phyloP scores from a whole-genome alignment of 1,284 basidiomycete genomes.

The Bondarzewia mesenterica region DNA sequence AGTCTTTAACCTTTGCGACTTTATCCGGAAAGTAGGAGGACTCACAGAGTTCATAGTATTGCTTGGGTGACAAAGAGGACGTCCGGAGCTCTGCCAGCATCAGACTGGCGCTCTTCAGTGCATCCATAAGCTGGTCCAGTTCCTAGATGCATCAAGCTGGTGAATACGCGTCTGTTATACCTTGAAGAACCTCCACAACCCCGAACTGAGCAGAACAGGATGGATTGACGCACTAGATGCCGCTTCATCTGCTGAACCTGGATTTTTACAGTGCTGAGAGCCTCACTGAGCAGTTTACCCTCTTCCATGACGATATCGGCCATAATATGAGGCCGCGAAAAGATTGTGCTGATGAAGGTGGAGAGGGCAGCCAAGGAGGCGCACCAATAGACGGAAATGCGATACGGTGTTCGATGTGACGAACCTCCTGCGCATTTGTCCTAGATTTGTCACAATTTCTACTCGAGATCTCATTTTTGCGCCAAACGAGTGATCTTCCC shows the following conservation, averaged over 20 bases:
- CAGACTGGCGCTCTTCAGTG: conserved; percentile 87
- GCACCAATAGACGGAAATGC: no score
- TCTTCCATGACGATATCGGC: conserved; percentile 42
- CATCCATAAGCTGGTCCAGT: conserved; percentile 93
- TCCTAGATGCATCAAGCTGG: conserved; percentile 42
- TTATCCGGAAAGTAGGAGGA: conserved; percentile 9
- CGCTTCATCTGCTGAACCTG: conserved; percentile 92
- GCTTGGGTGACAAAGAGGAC: conserved; percentile 86
- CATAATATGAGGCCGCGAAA: no score
- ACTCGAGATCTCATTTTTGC: no score
- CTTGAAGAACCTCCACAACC: not conserved
- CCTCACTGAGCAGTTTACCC: conserved; percentile 77
- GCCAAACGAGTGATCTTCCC: no score
- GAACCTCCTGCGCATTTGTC: no score
- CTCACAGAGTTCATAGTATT: conserved; percentile 94
- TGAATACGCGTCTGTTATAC: not conserved
- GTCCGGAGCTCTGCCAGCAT: conserved; percentile 94
- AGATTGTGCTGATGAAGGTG: no score
- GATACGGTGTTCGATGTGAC: no score
- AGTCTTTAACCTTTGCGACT: not conserved
- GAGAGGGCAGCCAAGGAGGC: no score
- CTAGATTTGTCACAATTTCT: no score
- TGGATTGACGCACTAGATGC: conserved; percentile 60
- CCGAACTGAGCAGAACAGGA: not conserved
- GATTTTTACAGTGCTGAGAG: conserved; percentile 81